Evolutionary conservation across 2,329 filamentous ascomycete genomes (phyloP).

Genomic region (Aureobasidium zeae): DNA sequence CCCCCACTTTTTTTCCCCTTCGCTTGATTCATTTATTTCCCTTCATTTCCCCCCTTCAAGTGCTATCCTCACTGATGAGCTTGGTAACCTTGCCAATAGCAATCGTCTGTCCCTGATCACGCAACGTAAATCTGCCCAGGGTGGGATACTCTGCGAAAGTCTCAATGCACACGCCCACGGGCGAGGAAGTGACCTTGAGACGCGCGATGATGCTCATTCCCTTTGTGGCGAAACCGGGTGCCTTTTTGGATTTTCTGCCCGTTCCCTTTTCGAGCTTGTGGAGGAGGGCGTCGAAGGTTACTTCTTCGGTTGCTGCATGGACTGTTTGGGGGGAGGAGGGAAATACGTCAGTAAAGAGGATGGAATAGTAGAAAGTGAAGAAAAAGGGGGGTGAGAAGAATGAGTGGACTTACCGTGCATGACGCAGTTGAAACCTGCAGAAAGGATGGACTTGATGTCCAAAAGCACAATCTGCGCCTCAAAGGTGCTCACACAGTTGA

Average conservation of each 20-base stretch:
- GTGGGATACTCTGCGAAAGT: constrained; percentile 93
- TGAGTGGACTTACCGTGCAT: constrained; percentile 49
- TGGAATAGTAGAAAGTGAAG: too few relatives aligned
- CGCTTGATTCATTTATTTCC: too few relatives aligned
- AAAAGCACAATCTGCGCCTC: constrained; percentile 95
- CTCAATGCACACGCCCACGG: constrained; percentile 80
- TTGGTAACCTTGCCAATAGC: constrained; percentile 99
- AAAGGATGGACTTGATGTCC: constrained; percentile 87
- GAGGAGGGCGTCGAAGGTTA: constrained; percentile 77
- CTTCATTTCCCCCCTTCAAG: too few relatives aligned
- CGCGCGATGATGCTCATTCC: constrained; percentile 83
- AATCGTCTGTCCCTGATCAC: constrained; percentile 81
- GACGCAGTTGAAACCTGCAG: constrained; percentile 94
- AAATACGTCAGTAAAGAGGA: not conserved
- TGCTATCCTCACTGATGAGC: constrained; percentile 48
- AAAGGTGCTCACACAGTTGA: constrained; percentile 81
- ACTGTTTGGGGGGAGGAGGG: constrained; percentile 48
- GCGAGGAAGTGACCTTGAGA: constrained; percentile 71
- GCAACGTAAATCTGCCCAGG: constrained; percentile 78
- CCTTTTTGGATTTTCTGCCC: constrained; percentile 80
- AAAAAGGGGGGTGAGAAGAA: too few relatives aligned
- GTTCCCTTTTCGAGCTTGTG: constrained; percentile 97
- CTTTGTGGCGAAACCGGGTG: constrained; percentile 81
- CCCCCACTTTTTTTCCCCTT: too few relatives aligned
- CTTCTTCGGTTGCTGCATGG: constrained; percentile 94